These are phyloP conservation scores for Wallacemonas sp. DNA, from an alignment of 208 protist genomes.

Conservation along the genomic window DNA sequence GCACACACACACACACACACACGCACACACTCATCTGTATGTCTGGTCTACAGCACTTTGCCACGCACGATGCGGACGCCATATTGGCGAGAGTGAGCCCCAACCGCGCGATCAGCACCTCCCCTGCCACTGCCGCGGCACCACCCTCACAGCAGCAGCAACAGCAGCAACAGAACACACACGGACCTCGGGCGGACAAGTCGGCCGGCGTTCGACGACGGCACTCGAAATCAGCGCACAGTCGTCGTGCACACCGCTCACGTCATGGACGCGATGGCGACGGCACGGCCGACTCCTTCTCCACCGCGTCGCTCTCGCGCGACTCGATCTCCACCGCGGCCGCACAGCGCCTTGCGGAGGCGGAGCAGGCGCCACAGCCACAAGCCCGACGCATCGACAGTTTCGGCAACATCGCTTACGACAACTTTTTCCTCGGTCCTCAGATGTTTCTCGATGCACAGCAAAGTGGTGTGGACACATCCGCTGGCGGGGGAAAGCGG, in stretches of 20 bases:
- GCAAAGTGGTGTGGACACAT: neutral
- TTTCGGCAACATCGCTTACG: constrained; percentile 37
- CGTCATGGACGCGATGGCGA: neutral
- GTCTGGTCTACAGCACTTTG: no score
- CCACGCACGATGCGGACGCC: no score
- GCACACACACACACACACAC: no score
- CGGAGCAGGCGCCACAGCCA: neutral
- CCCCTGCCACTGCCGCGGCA: no score
- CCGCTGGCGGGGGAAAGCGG: neutral
- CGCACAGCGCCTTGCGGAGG: neutral
- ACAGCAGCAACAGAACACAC: no score
- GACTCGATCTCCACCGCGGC: neutral
- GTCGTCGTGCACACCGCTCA: neutral
- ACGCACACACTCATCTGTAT: no score
- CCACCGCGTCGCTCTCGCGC: neutral
- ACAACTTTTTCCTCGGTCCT: neutral
- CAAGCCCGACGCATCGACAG: constrained; percentile 20
- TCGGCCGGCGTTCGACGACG: no score
- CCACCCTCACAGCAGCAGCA: no score
- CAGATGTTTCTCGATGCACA: constrained; percentile 5
- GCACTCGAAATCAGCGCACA: no score
- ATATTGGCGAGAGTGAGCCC: no score
- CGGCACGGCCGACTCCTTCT: neutral
- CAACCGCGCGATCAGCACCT: no score
- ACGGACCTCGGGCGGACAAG: no score